Percentiles rank a stretch among this genome's conserved stretches.
phyloP scores from a whole-genome alignment of 2,329 filamentous ascomycete genomes.

The Emmonsiellopsis sp. region DNA sequence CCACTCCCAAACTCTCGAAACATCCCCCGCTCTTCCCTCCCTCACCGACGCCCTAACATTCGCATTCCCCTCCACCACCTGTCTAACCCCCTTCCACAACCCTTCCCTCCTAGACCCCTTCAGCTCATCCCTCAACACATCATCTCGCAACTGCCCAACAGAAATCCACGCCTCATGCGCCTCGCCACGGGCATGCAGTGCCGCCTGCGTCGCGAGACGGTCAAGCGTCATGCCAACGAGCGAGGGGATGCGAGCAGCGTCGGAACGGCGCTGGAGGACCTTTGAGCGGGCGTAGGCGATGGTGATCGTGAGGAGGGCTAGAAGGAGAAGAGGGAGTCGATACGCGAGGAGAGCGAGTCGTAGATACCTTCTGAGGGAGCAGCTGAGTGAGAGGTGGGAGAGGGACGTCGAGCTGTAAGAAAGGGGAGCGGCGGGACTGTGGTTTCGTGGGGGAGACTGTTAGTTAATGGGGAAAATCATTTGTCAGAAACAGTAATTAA shows the following conservation, averaged over 20 bases:
- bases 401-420: constrained; percentile 76
- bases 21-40: constrained; percentile 46
- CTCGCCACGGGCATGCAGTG: constrained; percentile 57
- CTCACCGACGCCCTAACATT: constrained; percentile 76
- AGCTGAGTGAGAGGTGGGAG: constrained; percentile 80
- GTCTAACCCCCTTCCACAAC: constrained; percentile 74
- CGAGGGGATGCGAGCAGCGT: constrained; percentile 64
- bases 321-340: constrained; percentile 41
- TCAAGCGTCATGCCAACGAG: constrained; percentile 79
- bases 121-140: constrained; percentile 76
- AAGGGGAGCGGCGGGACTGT: constrained; percentile 61
- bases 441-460: constrained; percentile 66
- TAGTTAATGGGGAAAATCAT: constrained; percentile 56
- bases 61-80: constrained; percentile 83
- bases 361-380: constrained; percentile 37
- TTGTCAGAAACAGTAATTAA: constrained; percentile 31
- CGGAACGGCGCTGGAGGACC: constrained; percentile 54
- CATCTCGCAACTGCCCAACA: constrained; percentile 81
- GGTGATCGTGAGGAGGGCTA: constrained; percentile 36
- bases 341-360: constrained; percentile 40
- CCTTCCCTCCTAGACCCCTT: constrained; percentile 64
- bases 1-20: constrained; percentile 60
- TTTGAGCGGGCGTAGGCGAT: constrained; percentile 55
- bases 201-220: constrained; percentile 72
- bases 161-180: constrained; percentile 72